Evolutionary conservation across 345 rosid genomes (phyloP).

Genomic region (Eucalyptus pauciflora): DNA sequence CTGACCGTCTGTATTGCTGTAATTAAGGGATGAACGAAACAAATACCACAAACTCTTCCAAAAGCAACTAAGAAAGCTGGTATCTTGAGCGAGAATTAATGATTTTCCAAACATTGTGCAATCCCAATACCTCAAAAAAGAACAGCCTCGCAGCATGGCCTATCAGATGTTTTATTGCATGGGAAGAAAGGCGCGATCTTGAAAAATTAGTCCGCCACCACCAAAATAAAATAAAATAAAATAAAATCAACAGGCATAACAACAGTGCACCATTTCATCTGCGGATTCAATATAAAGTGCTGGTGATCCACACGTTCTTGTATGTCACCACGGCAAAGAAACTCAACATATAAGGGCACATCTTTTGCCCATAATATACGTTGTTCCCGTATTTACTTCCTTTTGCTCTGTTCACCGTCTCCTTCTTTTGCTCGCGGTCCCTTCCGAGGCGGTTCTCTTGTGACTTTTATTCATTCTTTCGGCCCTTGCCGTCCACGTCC

Average conservation of each 20-base stretch:
- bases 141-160: no score
- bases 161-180: no score
- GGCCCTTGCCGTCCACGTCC: no score
- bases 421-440: no score
- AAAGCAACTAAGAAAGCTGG: neutral
- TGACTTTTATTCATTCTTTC: no score
- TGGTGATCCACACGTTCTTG: fast-evolving
- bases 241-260: neutral
- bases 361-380: neutral
- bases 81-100: neutral
- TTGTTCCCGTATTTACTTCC: neutral
- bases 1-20: neutral
- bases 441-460: no score
- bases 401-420: neutral
- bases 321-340: neutral
- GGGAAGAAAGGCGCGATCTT: neutral
- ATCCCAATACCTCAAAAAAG: no score
- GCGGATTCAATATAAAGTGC: neutral
- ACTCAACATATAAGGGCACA: neutral
- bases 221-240: neutral
- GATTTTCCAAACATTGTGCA: neutral
- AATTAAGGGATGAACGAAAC: neutral
- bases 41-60: neutral
- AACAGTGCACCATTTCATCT: fast-evolving
- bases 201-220: neutral